Percentiles rank a stretch among this genome's conserved stretches.
Evolutionary conservation across 176 grass and related monocot species (phyloP).

Genomic region (Puccinellia tenuiflora): DNA sequence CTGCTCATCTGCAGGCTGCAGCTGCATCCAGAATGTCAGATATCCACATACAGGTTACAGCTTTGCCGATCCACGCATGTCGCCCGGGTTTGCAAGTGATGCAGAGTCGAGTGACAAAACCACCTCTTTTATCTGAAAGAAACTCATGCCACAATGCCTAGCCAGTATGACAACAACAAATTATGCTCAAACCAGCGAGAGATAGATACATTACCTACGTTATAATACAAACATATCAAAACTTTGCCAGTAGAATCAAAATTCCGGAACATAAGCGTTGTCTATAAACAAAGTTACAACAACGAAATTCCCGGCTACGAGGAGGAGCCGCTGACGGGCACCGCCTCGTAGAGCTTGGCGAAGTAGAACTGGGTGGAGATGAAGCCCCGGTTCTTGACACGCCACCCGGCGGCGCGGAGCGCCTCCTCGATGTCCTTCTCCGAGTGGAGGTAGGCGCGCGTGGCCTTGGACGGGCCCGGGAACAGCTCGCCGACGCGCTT

Average conservation of each 20-base stretch:
- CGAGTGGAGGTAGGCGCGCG: constrained; percentile 75
- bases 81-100: background rate
- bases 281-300: constrained; percentile 5
- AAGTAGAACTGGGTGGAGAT: constrained; percentile 99
- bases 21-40: too few relatives aligned
- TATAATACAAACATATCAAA: background rate
- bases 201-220: background rate
- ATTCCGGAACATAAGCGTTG: background rate
- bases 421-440: constrained; percentile 79
- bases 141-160: background rate
- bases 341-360: constrained; percentile 76
- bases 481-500: constrained; percentile 92
- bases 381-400: constrained; percentile 55
- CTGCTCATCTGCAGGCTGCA: background rate
- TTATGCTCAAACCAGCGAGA: background rate
- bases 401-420: constrained; percentile 66
- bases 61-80: background rate
- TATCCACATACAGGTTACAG: background rate
- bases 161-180: background rate
- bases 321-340: constrained; percentile 32
- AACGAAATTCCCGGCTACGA: background rate
- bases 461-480: constrained; percentile 86
- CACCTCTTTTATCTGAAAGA: background rate
- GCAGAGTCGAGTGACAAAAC: background rate
- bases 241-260: background rate